These are phyloP conservation scores for Lophiotrema nucula DNA, from an alignment of 495 filamentous ascomycete genomes.

Conservation along the genomic window DNA sequence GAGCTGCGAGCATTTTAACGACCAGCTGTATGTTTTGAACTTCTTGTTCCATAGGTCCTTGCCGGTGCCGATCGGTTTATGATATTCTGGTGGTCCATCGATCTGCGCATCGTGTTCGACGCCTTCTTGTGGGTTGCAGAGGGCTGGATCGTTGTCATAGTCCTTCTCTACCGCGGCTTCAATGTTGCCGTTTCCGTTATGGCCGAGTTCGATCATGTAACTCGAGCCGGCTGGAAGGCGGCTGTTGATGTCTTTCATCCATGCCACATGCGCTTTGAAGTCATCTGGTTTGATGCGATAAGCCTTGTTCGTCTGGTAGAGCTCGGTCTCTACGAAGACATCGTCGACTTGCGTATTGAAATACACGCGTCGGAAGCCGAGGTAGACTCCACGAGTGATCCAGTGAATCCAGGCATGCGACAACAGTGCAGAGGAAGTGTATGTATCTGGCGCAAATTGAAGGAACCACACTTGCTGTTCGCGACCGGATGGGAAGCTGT, in stretches of 20 bases:
- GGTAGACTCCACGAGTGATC: constrained; percentile 57
- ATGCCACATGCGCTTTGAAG: constrained; percentile 49
- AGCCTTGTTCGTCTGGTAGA: constrained; percentile 49
- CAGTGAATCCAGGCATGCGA: constrained; percentile 64
- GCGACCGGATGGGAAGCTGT: constrained; percentile 52
- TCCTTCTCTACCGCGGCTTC: constrained; percentile 21
- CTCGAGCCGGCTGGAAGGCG: constrained; percentile 54
- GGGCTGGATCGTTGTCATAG: constrained; percentile 15
- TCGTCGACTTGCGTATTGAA: constrained; percentile 64
- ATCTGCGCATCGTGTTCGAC: constrained; percentile 44
- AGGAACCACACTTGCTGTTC: constrained; percentile 64
- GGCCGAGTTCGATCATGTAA: constrained; percentile 57
- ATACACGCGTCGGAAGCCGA: constrained; percentile 55
- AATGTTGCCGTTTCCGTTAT: constrained; percentile 64
- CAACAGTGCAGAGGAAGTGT: constrained; percentile 53
- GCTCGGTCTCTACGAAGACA: constrained; percentile 57
- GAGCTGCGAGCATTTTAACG: constrained; percentile 45
- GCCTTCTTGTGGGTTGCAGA: constrained; percentile 39
- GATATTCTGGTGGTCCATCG: constrained; percentile 54
- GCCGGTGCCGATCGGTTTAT: constrained; percentile 59
- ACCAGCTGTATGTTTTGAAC: constrained; percentile 51
- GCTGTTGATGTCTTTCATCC: constrained; percentile 51
- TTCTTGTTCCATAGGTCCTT: constrained; percentile 53
- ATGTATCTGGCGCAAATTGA: constrained; percentile 53
- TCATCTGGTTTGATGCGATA: constrained; percentile 54